A percentile compares a stretch with the other conserved stretches of the same genome.
phyloP scores from a whole-genome alignment of 140 eudicot genomes.

The Cichorium intybus region DNA sequence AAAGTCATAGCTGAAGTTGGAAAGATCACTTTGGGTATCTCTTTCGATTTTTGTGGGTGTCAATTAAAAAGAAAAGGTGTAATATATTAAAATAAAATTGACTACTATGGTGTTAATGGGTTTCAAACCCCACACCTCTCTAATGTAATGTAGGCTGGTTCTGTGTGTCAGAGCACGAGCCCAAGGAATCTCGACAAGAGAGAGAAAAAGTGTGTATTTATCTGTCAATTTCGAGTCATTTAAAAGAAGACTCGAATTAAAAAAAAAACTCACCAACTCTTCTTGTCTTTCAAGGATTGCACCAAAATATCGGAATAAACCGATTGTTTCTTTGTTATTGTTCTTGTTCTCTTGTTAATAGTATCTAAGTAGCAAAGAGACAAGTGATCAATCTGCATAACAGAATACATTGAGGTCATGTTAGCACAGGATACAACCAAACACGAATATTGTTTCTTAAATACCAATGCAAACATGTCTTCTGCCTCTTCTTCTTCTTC shows the following conservation, averaged over 20 bases:
- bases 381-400: slow-evolving; percentile 31
- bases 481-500: slow-evolving; percentile 32
- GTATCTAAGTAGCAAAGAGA: slow-evolving; percentile 38
- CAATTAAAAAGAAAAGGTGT: slow-evolving; percentile 11
- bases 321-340: slow-evolving; percentile 29
- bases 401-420: slow-evolving; percentile 2
- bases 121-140: slow-evolving; percentile 35
- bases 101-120: slow-evolving; percentile 30
- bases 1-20: background rate
- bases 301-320: slow-evolving; percentile 60
- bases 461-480: slow-evolving; percentile 37
- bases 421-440: slow-evolving; percentile 47
- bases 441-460: slow-evolving; percentile 42
- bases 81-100: slow-evolving; percentile 21
- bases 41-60: slow-evolving; percentile 10
- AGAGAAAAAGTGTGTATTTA: slow-evolving; percentile 8
- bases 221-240: slow-evolving; percentile 1
- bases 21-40: background rate
- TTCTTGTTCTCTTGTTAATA: slow-evolving; percentile 37
- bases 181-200: slow-evolving; percentile 30
- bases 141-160: slow-evolving; percentile 29
- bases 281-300: slow-evolving; percentile 31
- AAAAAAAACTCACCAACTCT: background rate
- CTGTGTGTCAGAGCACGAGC: slow-evolving; percentile 31
- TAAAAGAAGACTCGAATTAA: background rate